Percentiles rank a stretch among this genome's conserved stretches.
Conservation (phyloP, 495 filamentous ascomycete genomes). For the Oidiodendron maius region DNA sequence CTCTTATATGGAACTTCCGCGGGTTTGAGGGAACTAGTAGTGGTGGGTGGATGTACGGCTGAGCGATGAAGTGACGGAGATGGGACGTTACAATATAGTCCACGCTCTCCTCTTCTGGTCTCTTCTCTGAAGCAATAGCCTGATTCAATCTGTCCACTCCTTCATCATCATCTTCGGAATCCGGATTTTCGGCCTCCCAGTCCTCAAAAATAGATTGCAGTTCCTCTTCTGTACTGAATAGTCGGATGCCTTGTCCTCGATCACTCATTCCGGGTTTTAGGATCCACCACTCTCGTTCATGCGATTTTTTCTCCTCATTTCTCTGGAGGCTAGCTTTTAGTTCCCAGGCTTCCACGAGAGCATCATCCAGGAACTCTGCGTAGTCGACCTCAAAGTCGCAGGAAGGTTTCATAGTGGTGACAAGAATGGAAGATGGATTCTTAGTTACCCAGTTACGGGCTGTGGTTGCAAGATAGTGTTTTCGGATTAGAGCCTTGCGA, state of each 20-base stretch:
- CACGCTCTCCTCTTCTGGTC: constrained; percentile 20
- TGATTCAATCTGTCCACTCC: constrained; percentile 24
- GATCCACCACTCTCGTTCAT: constrained; percentile 89
- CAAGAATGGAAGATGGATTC: constrained; percentile 63
- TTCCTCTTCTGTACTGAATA: constrained; percentile 80
- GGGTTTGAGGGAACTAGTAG: constrained; percentile 62
- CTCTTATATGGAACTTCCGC: constrained; percentile 91
- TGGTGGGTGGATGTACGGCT: constrained; percentile 91
- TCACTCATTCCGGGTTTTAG: constrained; percentile 97
- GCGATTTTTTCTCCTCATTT: constrained; percentile 42
- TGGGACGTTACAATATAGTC: constrained; percentile 76
- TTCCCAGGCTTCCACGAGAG: constrained; percentile 83
- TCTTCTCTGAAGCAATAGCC: not conserved
- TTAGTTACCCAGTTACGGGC: constrained; percentile 77
- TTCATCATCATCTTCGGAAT: constrained; percentile 57
- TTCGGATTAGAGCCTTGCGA: constrained; percentile 94
- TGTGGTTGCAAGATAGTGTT: constrained; percentile 83
- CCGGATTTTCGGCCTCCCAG: constrained; percentile 58
- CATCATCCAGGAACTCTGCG: constrained; percentile 93
- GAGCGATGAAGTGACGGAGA: constrained; percentile 90
- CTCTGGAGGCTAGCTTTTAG: constrained; percentile 65
- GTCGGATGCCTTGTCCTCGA: constrained; percentile 81
- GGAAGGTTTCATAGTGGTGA: constrained; percentile 60
- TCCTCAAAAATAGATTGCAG: constrained; percentile 79
- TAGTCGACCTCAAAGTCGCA: constrained; percentile 92